A percentile compares a stretch with the other conserved stretches of the same genome.
Evolutionary conservation across 371 early-diverging fungal genomes (phyloP).

Genomic region (Mortierella sp.): DNA sequence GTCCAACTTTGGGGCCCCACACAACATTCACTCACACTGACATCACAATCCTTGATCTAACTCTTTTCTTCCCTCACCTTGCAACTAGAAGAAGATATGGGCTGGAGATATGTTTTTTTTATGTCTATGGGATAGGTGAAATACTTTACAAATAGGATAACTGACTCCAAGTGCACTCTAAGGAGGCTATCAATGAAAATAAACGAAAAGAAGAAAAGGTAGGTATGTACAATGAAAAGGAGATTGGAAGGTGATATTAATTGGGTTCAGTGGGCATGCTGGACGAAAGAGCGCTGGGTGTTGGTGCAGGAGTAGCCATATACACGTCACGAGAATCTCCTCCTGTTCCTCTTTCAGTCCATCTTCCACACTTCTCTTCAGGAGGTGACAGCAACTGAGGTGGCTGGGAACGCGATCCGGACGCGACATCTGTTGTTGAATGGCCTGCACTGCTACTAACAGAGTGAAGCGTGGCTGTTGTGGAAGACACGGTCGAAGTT

Average conservation of each 20-base stretch:
- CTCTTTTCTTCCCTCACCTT: neutral
- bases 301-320: neutral
- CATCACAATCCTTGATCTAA: too few relatives aligned
- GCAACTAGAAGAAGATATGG: neutral
- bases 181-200: neutral
- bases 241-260: neutral
- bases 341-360: slow-evolving; percentile 31
- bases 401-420: slow-evolving; percentile 14
- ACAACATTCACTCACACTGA: too few relatives aligned
- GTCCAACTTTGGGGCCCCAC: too few relatives aligned
- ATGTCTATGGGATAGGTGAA: neutral
- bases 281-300: slow-evolving; percentile 8
- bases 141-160: neutral
- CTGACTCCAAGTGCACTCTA: neutral
- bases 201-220: too few relatives aligned
- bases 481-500: slow-evolving; percentile 5
- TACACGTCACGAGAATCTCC: neutral
- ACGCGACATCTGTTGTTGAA: slow-evolving; percentile 19
- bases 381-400: slow-evolving; percentile 53
- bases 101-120: neutral
- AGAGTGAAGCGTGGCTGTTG: slow-evolving; percentile 4
- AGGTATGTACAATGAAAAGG: neutral
- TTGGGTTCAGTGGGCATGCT: neutral
- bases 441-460: neutral
- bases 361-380: slow-evolving; percentile 35